phyloP scores from a whole-genome alignment of 768 basidiomycete species.

The Hortiboletus campestris region DNA sequence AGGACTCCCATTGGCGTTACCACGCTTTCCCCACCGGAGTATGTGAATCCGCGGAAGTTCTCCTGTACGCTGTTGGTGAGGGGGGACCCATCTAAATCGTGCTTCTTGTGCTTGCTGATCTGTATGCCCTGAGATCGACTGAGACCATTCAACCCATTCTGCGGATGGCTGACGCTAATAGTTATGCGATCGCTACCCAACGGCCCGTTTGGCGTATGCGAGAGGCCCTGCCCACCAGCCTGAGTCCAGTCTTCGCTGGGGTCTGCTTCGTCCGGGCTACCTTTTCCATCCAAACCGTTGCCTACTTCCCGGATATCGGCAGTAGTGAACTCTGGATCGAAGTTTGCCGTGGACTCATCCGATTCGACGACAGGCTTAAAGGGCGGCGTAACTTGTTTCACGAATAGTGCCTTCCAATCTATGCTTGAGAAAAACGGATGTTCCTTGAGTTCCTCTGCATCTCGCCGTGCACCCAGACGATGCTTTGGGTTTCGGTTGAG shows the following conservation, averaged over 20 bases:
- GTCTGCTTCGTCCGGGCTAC: slow-evolving; percentile 53
- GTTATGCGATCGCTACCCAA: slow-evolving; percentile 56
- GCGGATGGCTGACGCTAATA: slow-evolving; percentile 9
- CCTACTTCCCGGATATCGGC: slow-evolving; percentile 81
- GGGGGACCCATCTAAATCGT: slow-evolving; percentile 54
- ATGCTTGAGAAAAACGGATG: slow-evolving; percentile 91
- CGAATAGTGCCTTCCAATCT: slow-evolving; percentile 86
- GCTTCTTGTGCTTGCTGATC: slow-evolving; percentile 49
- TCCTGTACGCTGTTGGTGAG: slow-evolving; percentile 93
- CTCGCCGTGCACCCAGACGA: slow-evolving; percentile 86
- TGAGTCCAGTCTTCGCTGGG: slow-evolving; percentile 61
- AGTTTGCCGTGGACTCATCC: slow-evolving; percentile 97
- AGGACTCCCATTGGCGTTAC: slow-evolving; percentile 43
- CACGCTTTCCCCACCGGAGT: slow-evolving; percentile 71
- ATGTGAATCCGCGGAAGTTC: slow-evolving; percentile 95
- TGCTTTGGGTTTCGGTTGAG: slow-evolving; percentile 98
- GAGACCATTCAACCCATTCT: slow-evolving; percentile 19
- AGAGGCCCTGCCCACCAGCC: slow-evolving; percentile 31
- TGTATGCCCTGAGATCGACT: slow-evolving; percentile 41
- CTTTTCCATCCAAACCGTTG: slow-evolving; percentile 47
- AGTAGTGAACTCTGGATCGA: slow-evolving; percentile 96
- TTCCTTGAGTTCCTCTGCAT: slow-evolving; percentile 92
- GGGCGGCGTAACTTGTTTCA: slow-evolving; percentile 90
- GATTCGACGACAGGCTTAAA: slow-evolving; percentile 98
- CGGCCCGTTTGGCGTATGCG: slow-evolving; percentile 75